Evolutionary conservation across 2,329 filamentous ascomycete species (phyloP).

Genomic region (Byssochlamys sp.): DNA sequence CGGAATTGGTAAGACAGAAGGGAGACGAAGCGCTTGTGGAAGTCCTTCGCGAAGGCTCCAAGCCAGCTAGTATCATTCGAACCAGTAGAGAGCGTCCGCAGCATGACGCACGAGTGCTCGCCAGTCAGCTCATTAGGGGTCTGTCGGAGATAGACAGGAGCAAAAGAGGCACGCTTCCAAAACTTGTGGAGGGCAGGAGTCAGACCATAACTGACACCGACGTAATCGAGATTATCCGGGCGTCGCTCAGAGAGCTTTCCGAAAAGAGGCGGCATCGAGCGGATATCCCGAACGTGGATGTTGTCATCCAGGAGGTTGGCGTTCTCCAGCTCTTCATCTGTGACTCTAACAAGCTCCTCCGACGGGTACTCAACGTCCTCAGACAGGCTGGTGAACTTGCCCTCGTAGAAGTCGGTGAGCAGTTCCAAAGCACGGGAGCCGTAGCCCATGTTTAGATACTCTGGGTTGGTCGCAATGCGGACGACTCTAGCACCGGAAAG

Average conservation of each 20-base stretch:
- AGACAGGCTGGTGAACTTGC: conserved; percentile 74
- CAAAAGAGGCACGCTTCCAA: conserved; percentile 82
- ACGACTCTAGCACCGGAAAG: conserved; percentile 87
- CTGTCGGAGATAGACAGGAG: conserved; percentile 85
- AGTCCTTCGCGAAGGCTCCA: conserved; percentile 81
- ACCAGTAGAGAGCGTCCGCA: conserved; percentile 59
- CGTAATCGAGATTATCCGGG: conserved; percentile 73
- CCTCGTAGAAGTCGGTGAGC: conserved; percentile 85
- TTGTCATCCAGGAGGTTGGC: conserved; percentile 73
- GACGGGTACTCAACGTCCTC: conserved; percentile 51
- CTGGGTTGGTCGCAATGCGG: conserved; percentile 89
- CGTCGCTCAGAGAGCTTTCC: conserved; percentile 74
- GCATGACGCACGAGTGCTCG: conserved; percentile 96
- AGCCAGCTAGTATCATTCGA: conserved; percentile 70
- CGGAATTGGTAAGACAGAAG: conserved; percentile 90
- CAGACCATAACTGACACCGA: conserved; percentile 90
- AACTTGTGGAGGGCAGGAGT: conserved; percentile 84
- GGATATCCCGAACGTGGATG: conserved; percentile 80
- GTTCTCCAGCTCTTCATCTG: conserved; percentile 69
- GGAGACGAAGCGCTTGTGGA: conserved; percentile 84
- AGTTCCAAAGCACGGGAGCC: conserved; percentile 80
- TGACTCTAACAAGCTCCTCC: conserved; percentile 64
- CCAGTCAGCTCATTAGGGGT: conserved; percentile 93
- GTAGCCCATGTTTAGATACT: conserved; percentile 87
- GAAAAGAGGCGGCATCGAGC: conserved; percentile 86